Evolutionary conservation across 257 asterid species (phyloP), one percentile per base, ranked within the genome.

Genomic region (Solanum paucissectum): DNA sequence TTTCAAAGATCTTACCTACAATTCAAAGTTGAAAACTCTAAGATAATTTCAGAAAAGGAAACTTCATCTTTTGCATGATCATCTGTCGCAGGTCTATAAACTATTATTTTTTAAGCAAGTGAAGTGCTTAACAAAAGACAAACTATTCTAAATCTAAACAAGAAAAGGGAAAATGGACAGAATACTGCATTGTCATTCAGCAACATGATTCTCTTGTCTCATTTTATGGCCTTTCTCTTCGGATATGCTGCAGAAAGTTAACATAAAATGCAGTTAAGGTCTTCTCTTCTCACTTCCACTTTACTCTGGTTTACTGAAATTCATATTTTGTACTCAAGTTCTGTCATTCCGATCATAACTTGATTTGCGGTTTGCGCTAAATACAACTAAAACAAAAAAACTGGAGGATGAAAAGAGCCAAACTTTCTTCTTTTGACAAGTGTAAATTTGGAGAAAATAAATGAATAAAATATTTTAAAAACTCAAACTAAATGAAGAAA

Each of bases 1-100:
- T 58, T 93, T 92, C 87, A 96, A 92, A 64, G 99, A 96, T 91
- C 99, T 93, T 74, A 96, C 98, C 99, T 96, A 92, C 91, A 91
- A 91, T 60, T 75, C 37, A n/a, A 85, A 90, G 75, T 75, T 40
- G 79, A 77, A 75, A 23, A 49, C 60, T 40, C 71, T 37, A 76
- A 60, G 89, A 87, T 91, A 33, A 89, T 38, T 46, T 81, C 69
- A 49, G 85, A 29, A 49, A 81, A 46, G 68, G 62, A 29, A 81
- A 46, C 68, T 81, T 81, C 68, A 49, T 81, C 69, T 49, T 81
- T 81, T 81, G 69, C 44, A 81, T 49, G 85, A 81, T 81, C 37
- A 77, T 77, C 84, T 44, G 62, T 79, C 85, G 44, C 29, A 79
- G 84, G 66, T 79, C 85, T 79, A 1, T 44, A 42, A 42, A 14